Base-by-base conservation (phyloP, 2,329 filamentous ascomycete species). In the Penicillium sclerotiorum region DNA sequence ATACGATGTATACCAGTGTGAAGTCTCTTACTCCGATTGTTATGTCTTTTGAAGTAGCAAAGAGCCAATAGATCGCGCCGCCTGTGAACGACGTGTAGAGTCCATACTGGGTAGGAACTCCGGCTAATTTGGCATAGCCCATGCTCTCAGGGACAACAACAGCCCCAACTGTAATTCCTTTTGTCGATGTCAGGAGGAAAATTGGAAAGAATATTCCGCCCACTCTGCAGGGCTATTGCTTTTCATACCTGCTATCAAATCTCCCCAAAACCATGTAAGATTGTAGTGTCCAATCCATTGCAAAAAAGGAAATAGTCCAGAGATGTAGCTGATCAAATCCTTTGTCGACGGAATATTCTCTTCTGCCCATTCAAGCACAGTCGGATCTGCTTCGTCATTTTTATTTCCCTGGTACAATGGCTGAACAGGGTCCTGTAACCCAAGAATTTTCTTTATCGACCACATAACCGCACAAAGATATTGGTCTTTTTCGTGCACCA, bases 31-130 rank as follows among this genome's bases (percentile, higher is more conserved):
- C 87, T 12, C 93, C 93, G 49, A 97, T 97, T 8, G 93, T 96
- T 65, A 99, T 97, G 71, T 99, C 93, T 68, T 97, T 99, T 12
- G 93, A 96, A 0, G 94, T 99, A 25, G 92, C 94, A 65, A 99
- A 97, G 66, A 96, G 88, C 93, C 93, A 97, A 73, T 99, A 99
- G 53, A 96, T 80, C 55, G 96, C 70, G 13, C 95, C 92, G 43
- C 93, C 94, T 81, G 96, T 94, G 67, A 99, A 97, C 0, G 93
- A 96, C 0, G 93, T 93, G 72, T 95, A 95, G 1, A 97, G 81
- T 43, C 94, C 93, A 64, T 86, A 97, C 66, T 97, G 80, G 5
- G 87, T 82, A 1, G 83, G 80, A n/a, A 97, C 79, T 53, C 86
- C 81, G 36, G 93, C 93, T 21, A 97, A 80, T 53, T 86, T 79